phyloP scores from a whole-genome alignment of 306 rosid genomes.

The Alnus rubra region DNA sequence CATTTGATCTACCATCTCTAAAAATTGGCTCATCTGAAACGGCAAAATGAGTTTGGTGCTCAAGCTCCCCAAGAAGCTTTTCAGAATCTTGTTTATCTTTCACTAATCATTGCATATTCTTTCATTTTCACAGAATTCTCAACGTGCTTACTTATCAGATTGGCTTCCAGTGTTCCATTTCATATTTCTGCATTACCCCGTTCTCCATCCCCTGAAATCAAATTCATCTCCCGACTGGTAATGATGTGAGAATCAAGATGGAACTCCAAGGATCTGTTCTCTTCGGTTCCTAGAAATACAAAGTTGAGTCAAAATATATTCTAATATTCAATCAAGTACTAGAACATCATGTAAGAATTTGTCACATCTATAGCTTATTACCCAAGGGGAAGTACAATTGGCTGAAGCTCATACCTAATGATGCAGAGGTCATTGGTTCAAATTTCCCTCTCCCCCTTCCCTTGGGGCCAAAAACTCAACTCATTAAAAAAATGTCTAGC shows the following conservation, averaged over 20 bases:
- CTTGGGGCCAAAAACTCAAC: neutral
- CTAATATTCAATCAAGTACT: no score
- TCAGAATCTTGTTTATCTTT: neutral
- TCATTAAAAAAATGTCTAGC: neutral
- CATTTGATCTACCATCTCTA: neutral
- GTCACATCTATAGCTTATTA: neutral
- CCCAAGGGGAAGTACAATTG: neutral
- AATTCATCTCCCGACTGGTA: neutral
- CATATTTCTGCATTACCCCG: neutral
- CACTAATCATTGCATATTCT: neutral
- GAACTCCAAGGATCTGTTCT: neutral
- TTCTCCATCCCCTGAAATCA: neutral
- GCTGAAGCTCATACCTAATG: neutral
- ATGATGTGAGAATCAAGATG: neutral
- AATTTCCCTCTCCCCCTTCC: neutral
- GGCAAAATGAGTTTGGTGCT: neutral
- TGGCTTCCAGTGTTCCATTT: neutral
- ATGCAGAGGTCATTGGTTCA: neutral
- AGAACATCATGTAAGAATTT: neutral
- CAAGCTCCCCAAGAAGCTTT: constrained; percentile 14
- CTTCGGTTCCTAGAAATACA: neutral
- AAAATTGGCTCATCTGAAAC: neutral
- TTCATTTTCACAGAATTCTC: neutral
- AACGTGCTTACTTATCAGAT: neutral
- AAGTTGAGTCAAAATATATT: no score